Evolutionary conservation across 768 basidiomycete species (phyloP), one percentile per base, ranked within the genome.

Genomic region (Termitomyces titanicus): DNA sequence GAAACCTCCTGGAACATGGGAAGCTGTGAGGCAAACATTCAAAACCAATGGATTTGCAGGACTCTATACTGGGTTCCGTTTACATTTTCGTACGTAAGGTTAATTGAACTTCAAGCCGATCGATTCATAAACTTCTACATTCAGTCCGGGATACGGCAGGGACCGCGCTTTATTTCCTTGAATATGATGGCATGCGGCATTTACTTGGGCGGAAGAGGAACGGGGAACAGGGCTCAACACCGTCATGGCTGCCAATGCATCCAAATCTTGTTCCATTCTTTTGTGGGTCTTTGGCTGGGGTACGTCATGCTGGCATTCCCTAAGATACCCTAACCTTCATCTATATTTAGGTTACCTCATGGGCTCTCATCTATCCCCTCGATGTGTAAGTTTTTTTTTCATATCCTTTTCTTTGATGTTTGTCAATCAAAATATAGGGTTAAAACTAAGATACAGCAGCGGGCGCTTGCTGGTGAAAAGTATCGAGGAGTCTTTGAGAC

Each of bases 371-470:
- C 56, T 98, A 98, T 77, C 94, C 94, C 12, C 79, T 96, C 50
- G 94, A 96, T 67, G 94, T 96, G 89, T 90, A 73, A 70, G 85
- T 72, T 37, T 31, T 34, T 20, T 50, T 39, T 56, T 61, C 40
- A 63, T 53, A 38, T 63, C 17, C 7, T 33, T n/a, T n/a, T 25
- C n/a, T 25, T 9, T n/a, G 24, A 10, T 2, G 3, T 25, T 49
- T 49, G 11, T 27, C 15, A 37, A 38, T 25, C 10, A 12, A 13
- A 15, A 18, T 53, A 13, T 37, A 92, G 89, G 40, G 89, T 94
- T 43, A 93, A 96, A 79, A 98, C 95, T 0, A 96, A 95, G 72
- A 79, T 95, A n/a, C 95, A 98, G 69, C 91, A 95, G 70, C 85
- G 95, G 50, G 86, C 92, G 24, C 74, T 98, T 49, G 88, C 93